Percentiles rank a stretch among this genome's conserved stretches.
Conservation (phyloP, 441 rosid species). For the Populus hybrid region DNA sequence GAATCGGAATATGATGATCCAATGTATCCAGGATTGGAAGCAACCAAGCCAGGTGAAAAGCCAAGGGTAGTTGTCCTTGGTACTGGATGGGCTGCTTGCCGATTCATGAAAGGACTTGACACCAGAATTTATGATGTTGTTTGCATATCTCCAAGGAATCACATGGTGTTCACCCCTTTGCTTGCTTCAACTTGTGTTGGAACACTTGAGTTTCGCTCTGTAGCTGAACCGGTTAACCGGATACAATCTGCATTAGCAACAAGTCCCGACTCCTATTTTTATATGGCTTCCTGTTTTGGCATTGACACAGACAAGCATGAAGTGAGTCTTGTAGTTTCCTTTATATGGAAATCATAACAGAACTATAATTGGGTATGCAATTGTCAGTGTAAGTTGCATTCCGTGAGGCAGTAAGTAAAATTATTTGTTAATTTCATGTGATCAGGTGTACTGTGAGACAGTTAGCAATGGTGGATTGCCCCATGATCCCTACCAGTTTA, state of each 20-base stretch:
- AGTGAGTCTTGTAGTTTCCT: constrained; percentile 35
- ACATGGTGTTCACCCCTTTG: constrained; percentile 83
- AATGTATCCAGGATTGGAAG: constrained; percentile 48
- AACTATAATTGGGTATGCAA: constrained; percentile 1
- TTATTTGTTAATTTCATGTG: too few species aligned
- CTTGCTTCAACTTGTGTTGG: constrained; percentile 82
- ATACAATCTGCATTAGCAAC: constrained; percentile 78
- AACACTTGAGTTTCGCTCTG: constrained; percentile 89
- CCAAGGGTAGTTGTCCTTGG: constrained; percentile 78
- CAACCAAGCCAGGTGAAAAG: constrained; percentile 61
- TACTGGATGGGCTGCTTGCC: constrained; percentile 81
- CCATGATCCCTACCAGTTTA: constrained; percentile 65
- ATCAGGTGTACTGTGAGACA: constrained; percentile 42
- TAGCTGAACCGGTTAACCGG: constrained; percentile 78
- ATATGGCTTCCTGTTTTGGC: constrained; percentile 70
- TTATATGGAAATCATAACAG: neutral
- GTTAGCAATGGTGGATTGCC: constrained; percentile 44
- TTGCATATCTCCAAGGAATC: constrained; percentile 78
- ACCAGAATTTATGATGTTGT: constrained; percentile 55
- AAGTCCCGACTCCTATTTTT: constrained; percentile 76
- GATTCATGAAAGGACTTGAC: constrained; percentile 66
- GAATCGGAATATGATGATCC: constrained; percentile 39
- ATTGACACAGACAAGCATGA: constrained; percentile 65
- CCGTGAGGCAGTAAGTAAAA: too few species aligned
- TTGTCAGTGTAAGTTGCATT: too few species aligned